Evolutionary conservation across 768 basidiomycete species (phyloP), one percentile per base, ranked within the genome.

Genomic region (Multifurca ochricompacta): DNA sequence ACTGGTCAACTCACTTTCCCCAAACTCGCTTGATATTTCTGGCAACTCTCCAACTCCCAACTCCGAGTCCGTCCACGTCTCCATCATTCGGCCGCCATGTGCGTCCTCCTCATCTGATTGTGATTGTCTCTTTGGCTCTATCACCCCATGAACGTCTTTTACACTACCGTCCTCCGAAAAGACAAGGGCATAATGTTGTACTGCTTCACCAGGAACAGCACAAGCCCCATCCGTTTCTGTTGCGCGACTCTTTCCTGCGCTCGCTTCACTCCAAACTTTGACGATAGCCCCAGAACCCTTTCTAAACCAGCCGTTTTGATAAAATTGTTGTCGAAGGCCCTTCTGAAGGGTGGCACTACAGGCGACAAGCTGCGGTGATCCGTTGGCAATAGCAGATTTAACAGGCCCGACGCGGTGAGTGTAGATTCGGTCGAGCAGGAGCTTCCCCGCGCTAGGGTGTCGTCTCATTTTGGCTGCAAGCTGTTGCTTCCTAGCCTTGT

Each of bases 301-400:
- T n/a, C 51, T 52, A 60, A 85, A 64, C 83, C 83, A 87, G 10
- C 77, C 77, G 59, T 77, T 83, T 50, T 79, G 73, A 45, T 69
- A 69, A 54, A 76, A 77, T 32, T 87, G 68, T 45, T 76, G 70
- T 57, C 73, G 73, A 43, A 83, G 70, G 55, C 76, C 76, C 46
- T 69, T 73, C 39, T 79, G 74, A 58, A 90, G 70, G 6, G 87
- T 89, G 37, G 87, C 87, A 63, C 85, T 87, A 45, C 81, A 76
- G 63, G 87, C 67, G 39, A 89, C 70, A 49, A 87, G 66, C 65
- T 88, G 87, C 21, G 84, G 59, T n/a, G 18, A 42, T 13, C 14
- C 5, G 79, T 25, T 57, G 70, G 67, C 44, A 39, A n/a, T 28
- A 13, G 19, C 35, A 23, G 28, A 23, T 27, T 48, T 44, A 66